Evolutionary conservation across 2,329 filamentous ascomycete genomes (phyloP).

Genomic region (Neonectria neomacrospora): DNA sequence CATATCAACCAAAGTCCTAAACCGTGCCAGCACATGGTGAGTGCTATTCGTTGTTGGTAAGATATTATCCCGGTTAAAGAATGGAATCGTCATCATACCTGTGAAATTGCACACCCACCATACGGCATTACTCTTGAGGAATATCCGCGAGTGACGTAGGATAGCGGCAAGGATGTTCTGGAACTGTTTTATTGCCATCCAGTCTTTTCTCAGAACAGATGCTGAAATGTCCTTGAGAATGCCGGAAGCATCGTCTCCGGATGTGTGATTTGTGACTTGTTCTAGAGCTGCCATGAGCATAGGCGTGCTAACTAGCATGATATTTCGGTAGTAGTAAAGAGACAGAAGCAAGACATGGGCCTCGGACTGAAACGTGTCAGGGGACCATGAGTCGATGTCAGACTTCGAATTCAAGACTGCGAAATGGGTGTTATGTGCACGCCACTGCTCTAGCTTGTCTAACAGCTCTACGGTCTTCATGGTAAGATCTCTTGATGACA

Average conservation of each 20-base stretch:
- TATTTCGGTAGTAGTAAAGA: constrained; percentile 17
- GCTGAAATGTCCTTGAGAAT: constrained; percentile 31
- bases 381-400: constrained; percentile 11
- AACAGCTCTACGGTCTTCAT: constrained; percentile 12
- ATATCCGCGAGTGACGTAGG: constrained; percentile 30
- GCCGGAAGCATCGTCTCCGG: constrained; percentile 9
- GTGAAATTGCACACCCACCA: constrained; percentile 50
- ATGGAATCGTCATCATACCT: constrained; percentile 32
- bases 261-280: constrained; percentile 21
- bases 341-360: constrained; percentile 17
- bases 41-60: constrained; percentile 29
- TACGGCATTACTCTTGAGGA: constrained; percentile 41
- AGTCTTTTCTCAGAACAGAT: constrained; percentile 38
- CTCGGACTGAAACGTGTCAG: constrained; percentile 17
- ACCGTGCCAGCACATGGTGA: constrained; percentile 44
- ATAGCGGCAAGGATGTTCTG: constrained; percentile 34
- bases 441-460: constrained; percentile 16
- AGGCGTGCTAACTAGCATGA: constrained; percentile 18
- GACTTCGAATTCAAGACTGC: neutral
- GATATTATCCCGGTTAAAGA: too few relatives aligned
- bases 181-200: constrained; percentile 34
- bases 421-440: constrained; percentile 19
- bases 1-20: constrained; percentile 44
- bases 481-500: constrained; percentile 8
- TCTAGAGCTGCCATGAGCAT: constrained; percentile 34